Evolutionary conservation across 2,329 filamentous ascomycete species (phyloP), one percentile per base, ranked within the genome.

Genomic region (Colletotrichum incanum): DNA sequence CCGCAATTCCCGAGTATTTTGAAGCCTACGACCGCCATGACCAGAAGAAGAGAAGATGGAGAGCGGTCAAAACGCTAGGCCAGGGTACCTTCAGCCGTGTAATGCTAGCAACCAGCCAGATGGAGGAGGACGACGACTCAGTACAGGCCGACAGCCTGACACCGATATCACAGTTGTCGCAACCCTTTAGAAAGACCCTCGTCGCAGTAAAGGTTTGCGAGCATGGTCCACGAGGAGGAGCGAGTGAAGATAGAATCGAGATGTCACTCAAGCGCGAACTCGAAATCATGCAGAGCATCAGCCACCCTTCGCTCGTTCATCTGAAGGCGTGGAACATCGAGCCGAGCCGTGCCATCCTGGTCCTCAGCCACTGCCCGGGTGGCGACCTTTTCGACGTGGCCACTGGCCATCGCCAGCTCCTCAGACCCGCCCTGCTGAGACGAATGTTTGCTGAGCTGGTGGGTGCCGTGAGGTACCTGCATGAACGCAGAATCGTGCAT

Each of bases 51-150:
- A 90, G 93, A 68, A 88, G 90, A 75, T 99, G 96, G 91, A 90
- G 93, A 75, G 93, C 93, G 16, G 84, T 99, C 49, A 92, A 93
- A 71, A 85, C 92, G 75, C 88, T 99, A 7, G 96, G 96, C 6
- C 94, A 98, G 77, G 96, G 96, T 47, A 98, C 96, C 0, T 99
- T 99, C 81, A 98, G 95, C 80, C 94, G 94, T 78, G 96, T 99
- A 26, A 93, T 97, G 83, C 86, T 99, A 52, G 96, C 95, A 5
- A 97, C 95, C 14, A 94, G 93, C 77, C 91, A 97, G 79, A 88
- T 90, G 50, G 86, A 87, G 0, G 86, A 87, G 47, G 84, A 86
- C 37, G 82, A 85, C 70, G 79, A 74, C 65, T 74, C 79, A 77
- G 70, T 78, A 76, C 77, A 82, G 75, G 74, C 79, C 76, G 79